Base-by-base conservation (phyloP, 1,139 yeast genomes). In the Wickerhamomyces sp. region DNA sequence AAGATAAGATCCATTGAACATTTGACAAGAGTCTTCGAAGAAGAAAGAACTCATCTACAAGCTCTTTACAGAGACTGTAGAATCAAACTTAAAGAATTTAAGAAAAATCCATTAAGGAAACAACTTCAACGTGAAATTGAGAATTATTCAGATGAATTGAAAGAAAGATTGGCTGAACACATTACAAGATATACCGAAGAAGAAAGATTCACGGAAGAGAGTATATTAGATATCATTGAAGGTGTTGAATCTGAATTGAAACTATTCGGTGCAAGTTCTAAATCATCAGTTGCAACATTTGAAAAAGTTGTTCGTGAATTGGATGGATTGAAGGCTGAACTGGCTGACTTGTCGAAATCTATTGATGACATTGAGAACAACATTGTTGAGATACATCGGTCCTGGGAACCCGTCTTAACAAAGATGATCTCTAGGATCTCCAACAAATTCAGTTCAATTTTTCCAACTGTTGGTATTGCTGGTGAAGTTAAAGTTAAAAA, bases 391-490 rank as follows among this genome's bases (percentile, higher is more conserved):
- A 59, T 75, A 8, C 61, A 66, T 25, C 41, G 41, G 2, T 52
- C 44, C 3, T 84, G 94, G 81, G 86, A 78, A 45, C 74, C 77
- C 1, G 69, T 71, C 43, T 59, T 88, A 17, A 62, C 68, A 6
- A 49, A 48, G 4, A 63, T 82, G 29, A 74, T 84, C 1, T 47
- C 49, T 5, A 58, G 63, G 27, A 78, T 86, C 5, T 79, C 91
- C 0, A 46, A 53, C 6, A 76, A 79, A 33, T 91, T 88, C 56
- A 65, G 82, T 16, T 64, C 65, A 23, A 71, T 85, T 35, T 86
- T 91, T 57, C 64, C 68, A 7, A 68, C 75, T 16, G 89, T 89
- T 29, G 95, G 95, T 1, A 83, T 93, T 56, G 86, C 78, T 28
- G 98, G 99, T 11, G 75, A 75, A 47, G 88, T 93, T 2, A 70